Evolutionary conservation across 805 yeast species (phyloP).

Genomic region (Candida qinlingensis): DNA sequence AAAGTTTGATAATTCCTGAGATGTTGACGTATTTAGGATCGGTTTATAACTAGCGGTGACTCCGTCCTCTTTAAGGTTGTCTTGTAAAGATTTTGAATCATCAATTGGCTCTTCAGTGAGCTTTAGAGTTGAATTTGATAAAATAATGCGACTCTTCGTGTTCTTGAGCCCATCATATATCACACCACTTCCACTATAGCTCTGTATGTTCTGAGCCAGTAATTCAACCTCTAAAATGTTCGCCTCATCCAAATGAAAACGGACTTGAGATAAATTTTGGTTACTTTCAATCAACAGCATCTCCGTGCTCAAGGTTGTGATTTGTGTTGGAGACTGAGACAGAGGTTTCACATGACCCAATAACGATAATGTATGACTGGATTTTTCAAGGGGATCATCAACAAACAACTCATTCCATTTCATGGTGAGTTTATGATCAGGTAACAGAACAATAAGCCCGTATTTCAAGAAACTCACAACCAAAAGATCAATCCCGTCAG

Average conservation of each 20-base stretch:
- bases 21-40: neutral
- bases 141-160: neutral
- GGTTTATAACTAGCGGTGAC: neutral
- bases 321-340: neutral
- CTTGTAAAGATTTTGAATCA: neutral
- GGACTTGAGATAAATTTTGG: neutral
- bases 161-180: neutral
- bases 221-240: too few relatives aligned
- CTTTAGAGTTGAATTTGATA: neutral
- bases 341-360: conserved; percentile 1
- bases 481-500: conserved; percentile 25
- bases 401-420: conserved; percentile 22
- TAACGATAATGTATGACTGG: neutral
- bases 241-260: neutral
- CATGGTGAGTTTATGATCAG: conserved; percentile 32
- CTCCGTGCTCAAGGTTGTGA: neutral
- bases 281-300: neutral
- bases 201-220: neutral
- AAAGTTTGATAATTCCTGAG: neutral
- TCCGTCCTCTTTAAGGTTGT: neutral
- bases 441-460: conserved; percentile 26
- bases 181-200: neutral
- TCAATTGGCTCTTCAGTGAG: neutral
- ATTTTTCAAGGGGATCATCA: neutral
- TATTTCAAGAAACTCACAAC: conserved; percentile 25